Evolutionary conservation across 2,329 filamentous ascomycete species (phyloP).

Genomic region (Colletotrichum sansevieriae): DNA sequence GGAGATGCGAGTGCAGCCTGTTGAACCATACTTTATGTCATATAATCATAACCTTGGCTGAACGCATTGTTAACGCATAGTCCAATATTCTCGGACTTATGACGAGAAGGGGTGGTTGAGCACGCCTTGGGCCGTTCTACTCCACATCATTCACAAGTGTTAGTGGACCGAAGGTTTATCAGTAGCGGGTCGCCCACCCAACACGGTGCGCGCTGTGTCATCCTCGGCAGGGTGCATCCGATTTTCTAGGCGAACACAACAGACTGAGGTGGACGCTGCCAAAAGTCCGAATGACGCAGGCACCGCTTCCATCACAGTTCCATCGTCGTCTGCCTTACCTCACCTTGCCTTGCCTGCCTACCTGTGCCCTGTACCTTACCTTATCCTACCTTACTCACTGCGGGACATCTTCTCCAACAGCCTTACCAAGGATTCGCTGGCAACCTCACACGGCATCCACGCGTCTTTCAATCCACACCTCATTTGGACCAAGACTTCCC

Average conservation of each 20-base stretch:
- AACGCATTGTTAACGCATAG: too few relatives aligned
- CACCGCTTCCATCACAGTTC: constrained; percentile 21
- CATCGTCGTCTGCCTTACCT: constrained; percentile 19
- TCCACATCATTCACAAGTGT: not conserved
- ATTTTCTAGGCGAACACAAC: constrained; percentile 23
- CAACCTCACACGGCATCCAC: not conserved
- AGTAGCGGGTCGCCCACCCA: not conserved
- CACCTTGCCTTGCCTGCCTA: too few relatives aligned
- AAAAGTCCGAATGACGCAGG: constrained; percentile 26
- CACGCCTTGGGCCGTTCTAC: too few relatives aligned
- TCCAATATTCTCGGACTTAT: not conserved
- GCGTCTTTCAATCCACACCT: constrained; percentile 3
- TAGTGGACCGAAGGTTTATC: not conserved
- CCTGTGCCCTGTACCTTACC: too few relatives aligned
- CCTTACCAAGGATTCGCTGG: constrained; percentile 15
- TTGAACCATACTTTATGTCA: too few relatives aligned
- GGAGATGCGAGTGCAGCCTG: too few relatives aligned
- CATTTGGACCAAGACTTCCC: not conserved
- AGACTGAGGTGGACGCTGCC: constrained; percentile 7
- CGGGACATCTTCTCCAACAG: constrained; percentile 5
- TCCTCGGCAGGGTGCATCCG: constrained; percentile 35
- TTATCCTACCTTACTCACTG: constrained; percentile 6
- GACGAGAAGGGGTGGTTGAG: not conserved
- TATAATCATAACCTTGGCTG: too few relatives aligned
- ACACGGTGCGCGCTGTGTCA: constrained; percentile 26